These are phyloP conservation scores for Ampelomyces quisqualis DNA, from an alignment of 2,329 filamentous ascomycete species.

Conservation along the genomic window DNA sequence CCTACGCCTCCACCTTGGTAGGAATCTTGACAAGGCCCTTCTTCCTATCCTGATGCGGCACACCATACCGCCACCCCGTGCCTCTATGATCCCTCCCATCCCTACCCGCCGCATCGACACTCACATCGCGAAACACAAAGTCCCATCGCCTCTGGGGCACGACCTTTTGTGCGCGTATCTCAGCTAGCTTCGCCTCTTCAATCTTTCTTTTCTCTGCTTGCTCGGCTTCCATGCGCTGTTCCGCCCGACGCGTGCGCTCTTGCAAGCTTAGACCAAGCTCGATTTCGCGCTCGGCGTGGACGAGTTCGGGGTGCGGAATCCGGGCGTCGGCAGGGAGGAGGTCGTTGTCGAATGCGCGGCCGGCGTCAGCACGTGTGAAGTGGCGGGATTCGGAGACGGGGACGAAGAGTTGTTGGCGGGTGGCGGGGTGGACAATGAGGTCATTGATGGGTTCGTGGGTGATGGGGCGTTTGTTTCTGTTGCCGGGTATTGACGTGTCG, in stretches of 20 bases:
- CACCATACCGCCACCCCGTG: constrained; percentile 62
- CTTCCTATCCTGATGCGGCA: constrained; percentile 63
- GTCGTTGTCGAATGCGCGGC: constrained; percentile 59
- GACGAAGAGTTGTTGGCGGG: constrained; percentile 60
- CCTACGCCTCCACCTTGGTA: constrained; percentile 54
- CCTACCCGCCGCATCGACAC: constrained; percentile 55
- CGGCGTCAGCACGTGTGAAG: constrained; percentile 66
- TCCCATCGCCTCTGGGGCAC: constrained; percentile 57
- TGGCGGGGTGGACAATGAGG: constrained; percentile 59
- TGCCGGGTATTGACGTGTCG: constrained; percentile 26
- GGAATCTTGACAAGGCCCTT: constrained; percentile 65
- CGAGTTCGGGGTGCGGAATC: constrained; percentile 63
- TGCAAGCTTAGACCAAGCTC: constrained; percentile 32
- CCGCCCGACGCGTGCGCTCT: too few relatives aligned
- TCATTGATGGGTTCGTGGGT: constrained; percentile 65
- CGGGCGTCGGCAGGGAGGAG: constrained; percentile 63
- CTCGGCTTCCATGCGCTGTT: too few relatives aligned
- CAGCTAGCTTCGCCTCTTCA: constrained; percentile 48
- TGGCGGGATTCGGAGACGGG: constrained; percentile 63
- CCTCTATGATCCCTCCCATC: constrained; percentile 56
- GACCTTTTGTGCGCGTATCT: constrained; percentile 46
- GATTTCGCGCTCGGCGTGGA: constrained; percentile 48
- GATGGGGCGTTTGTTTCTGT: constrained; percentile 40
- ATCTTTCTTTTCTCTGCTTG: constrained; percentile 43
- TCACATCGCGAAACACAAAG: constrained; percentile 62